A percentile compares a stretch with the other conserved stretches of the same genome.
phyloP scores from a whole-genome alignment of 2,329 filamentous ascomycete species.

The Fusarium anthophilum region DNA sequence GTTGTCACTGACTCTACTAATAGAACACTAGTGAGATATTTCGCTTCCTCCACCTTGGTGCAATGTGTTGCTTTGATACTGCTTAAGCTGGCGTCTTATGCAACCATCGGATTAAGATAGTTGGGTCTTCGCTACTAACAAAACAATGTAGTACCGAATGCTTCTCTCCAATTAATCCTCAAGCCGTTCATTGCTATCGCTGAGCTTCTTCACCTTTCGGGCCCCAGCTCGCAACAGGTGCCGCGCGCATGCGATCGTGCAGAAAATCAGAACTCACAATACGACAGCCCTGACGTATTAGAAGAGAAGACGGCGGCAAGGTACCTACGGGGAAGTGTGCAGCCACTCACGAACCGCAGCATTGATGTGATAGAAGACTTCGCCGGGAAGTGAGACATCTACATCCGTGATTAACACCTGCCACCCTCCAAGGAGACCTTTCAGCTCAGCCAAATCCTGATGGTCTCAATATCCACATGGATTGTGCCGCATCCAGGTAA shows the following conservation, averaged over 20 bases:
- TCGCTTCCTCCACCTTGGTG: too few relatives aligned
- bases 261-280: neutral
- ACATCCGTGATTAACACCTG: accelerated
- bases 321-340: too few relatives aligned
- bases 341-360: neutral
- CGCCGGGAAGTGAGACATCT: too few relatives aligned
- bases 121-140: accelerated
- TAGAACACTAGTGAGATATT: too few relatives aligned
- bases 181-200: accelerated
- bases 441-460: neutral
- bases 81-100: too few relatives aligned
- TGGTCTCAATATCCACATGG: accelerated
- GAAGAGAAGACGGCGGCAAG: too few relatives aligned
- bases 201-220: accelerated
- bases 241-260: accelerated
- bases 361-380: neutral
- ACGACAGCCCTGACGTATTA: too few relatives aligned
- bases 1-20: too few relatives aligned
- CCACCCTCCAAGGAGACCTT: neutral
- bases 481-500: accelerated
- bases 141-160: accelerated
- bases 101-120: too few relatives aligned
- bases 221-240: neutral
- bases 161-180: too few relatives aligned
- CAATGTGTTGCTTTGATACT: too few relatives aligned